A percentile compares a stretch with the other conserved stretches of the same genome.
Conservation (phyloP, 345 rosid species). For the Sapria himalayana region DNA sequence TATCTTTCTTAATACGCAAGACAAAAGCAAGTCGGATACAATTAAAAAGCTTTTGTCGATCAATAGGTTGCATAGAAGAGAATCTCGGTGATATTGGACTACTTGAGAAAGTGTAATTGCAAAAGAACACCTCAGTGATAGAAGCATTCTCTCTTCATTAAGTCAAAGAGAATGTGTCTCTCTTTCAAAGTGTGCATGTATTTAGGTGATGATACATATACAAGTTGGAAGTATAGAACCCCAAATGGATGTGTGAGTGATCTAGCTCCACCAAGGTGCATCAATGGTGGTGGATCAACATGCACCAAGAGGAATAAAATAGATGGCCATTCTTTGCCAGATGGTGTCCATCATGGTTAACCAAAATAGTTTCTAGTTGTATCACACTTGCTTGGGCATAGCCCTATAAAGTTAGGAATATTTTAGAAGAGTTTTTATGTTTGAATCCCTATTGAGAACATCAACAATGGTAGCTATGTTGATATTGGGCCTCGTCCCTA, state of each 20-base stretch:
- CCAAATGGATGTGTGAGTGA: conserved; percentile 77
- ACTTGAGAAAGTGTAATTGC: too few species aligned
- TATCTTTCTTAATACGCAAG: too few species aligned
- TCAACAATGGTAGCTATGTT: conserved; percentile 67
- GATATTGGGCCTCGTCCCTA: too few species aligned
- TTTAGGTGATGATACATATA: conserved; percentile 45
- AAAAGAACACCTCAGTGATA: too few species aligned
- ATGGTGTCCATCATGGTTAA: conserved; percentile 54
- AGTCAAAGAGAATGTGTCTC: too few species aligned
- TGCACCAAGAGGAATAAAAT: conserved; percentile 69
- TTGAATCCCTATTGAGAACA: conserved; percentile 70
- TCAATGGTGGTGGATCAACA: conserved; percentile 62
- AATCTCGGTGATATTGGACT: too few species aligned
- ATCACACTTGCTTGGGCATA: conserved; percentile 67
- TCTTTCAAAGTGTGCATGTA: too few species aligned
- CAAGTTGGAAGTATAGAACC: conserved; percentile 77
- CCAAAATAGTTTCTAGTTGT: conserved; percentile 67
- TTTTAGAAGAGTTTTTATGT: conserved; percentile 38
- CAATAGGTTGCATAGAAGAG: too few species aligned
- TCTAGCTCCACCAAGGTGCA: conserved; percentile 72
- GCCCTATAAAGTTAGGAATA: conserved; percentile 81
- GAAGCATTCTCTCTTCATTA: too few species aligned
- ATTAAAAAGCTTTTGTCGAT: too few species aligned
- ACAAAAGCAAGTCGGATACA: too few species aligned
- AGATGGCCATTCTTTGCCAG: conserved; percentile 69